phyloP scores from a whole-genome alignment of 768 basidiomycete species.

The Psilocybe subaeruginosa region DNA sequence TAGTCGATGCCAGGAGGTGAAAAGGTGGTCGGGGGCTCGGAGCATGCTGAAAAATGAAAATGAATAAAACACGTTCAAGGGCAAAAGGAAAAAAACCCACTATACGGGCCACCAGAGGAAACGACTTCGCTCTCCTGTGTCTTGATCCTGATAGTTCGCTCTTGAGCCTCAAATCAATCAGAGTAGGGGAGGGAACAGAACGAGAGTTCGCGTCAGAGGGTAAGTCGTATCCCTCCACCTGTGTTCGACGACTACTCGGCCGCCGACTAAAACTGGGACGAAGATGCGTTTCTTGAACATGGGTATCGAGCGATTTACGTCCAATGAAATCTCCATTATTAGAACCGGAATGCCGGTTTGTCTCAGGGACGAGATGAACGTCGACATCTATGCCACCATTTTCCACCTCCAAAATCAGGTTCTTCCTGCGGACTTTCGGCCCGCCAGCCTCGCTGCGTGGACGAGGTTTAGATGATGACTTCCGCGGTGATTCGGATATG shows the following conservation, averaged over 20 bases:
- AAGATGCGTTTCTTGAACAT: neutral
- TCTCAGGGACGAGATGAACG: constrained; percentile 35
- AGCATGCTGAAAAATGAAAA: constrained; percentile 31
- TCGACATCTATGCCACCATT: constrained; percentile 45
- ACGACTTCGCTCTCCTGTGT: constrained; percentile 21
- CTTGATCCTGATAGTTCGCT: constrained; percentile 12
- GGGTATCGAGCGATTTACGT: neutral
- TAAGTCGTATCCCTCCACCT: neutral
- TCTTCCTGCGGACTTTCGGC: constrained; percentile 26
- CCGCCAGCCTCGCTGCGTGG: neutral
- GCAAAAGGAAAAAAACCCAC: constrained; percentile 28
- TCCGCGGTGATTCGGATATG: neutral
- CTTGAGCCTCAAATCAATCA: constrained; percentile 34
- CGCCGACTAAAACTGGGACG: neutral
- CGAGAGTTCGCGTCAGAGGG: neutral
- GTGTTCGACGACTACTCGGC: neutral
- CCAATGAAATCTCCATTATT: neutral
- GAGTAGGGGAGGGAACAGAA: constrained; percentile 22
- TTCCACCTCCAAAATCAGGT: constrained; percentile 41
- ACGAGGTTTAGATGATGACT: neutral
- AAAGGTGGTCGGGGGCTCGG: constrained; percentile 39
- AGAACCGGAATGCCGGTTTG: neutral
- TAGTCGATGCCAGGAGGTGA: constrained; percentile 33
- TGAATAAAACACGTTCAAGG: neutral
- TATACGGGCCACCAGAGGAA: constrained; percentile 40